Evolutionary conservation across 106 monocot species (phyloP).

Genomic region (Chionographis japonica): DNA sequence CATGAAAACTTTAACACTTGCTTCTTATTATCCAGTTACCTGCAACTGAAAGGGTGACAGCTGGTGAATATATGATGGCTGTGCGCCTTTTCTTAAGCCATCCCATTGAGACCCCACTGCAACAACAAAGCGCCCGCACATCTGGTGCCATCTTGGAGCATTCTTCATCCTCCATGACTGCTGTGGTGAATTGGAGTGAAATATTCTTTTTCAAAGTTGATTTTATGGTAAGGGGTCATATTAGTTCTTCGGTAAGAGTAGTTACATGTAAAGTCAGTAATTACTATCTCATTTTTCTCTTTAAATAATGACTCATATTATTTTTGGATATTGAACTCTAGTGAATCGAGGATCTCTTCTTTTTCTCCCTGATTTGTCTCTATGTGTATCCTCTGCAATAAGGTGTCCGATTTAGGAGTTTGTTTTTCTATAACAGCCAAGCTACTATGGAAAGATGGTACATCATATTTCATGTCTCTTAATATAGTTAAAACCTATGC

Average conservation of each 20-base stretch:
- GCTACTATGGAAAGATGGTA: no score
- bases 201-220: slow-evolving; percentile 89
- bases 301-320: no score
- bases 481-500: no score
- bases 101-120: slow-evolving; percentile 27
- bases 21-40: slow-evolving; percentile 35
- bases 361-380: background rate
- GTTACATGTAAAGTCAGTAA: no score
- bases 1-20: no score
- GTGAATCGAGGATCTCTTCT: background rate
- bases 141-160: slow-evolving; percentile 44
- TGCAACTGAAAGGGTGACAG: slow-evolving; percentile 27
- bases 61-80: slow-evolving; percentile 34
- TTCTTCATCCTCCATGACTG: slow-evolving; percentile 21
- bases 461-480: no score
- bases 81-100: slow-evolving; percentile 36
- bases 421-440: no score
- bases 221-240: slow-evolving; percentile 37
- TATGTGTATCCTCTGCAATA: background rate
- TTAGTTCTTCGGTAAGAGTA: no score
- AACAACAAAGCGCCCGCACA: slow-evolving; percentile 73
- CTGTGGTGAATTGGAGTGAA: slow-evolving; percentile 73
- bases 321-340: background rate
- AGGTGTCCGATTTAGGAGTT: no score
- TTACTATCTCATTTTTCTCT: no score